Evolutionary conservation across 2,329 filamentous ascomycete species (phyloP).

Genomic region (Cercospora brassicicola): DNA sequence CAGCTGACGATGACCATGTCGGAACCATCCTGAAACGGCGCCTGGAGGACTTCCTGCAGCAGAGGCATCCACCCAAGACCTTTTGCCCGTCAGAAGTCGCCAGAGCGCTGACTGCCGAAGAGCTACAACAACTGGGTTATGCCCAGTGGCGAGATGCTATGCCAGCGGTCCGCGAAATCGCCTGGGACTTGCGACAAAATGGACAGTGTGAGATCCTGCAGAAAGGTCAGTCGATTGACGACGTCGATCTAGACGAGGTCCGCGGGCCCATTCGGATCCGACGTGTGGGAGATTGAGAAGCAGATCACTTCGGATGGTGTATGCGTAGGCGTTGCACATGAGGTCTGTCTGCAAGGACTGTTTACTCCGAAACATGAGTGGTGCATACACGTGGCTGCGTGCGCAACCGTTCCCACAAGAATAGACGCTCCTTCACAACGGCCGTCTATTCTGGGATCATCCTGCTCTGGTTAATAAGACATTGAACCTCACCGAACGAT

Average conservation of each 20-base stretch:
- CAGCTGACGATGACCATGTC: conserved; percentile 7
- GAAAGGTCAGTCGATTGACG: conserved; percentile 45
- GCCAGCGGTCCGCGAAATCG: conserved; percentile 45
- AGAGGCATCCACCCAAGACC: conserved; percentile 49
- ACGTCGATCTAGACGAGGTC: conserved; percentile 40
- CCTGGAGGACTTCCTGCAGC: conserved; percentile 27
- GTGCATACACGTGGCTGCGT: conserved; percentile 1
- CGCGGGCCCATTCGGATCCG: conserved; percentile 52
- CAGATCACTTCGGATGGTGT: not conserved
- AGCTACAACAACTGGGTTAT: conserved; percentile 40
- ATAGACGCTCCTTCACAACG: not conserved
- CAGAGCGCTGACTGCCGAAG: conserved; percentile 45
- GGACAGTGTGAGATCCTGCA: conserved; percentile 53
- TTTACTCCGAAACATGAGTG: not conserved
- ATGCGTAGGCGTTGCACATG: not conserved
- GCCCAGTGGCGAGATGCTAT: conserved; percentile 51
- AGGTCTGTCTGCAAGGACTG: conserved; percentile 14
- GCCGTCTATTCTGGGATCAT: not conserved
- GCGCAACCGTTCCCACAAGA: conserved; percentile 2
- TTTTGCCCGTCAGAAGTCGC: conserved; percentile 56
- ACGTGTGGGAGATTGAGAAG: conserved; percentile 17
- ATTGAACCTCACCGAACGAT: not conserved
- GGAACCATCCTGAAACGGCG: conserved; percentile 20
- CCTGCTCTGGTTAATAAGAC: not conserved
- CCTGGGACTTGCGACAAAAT: conserved; percentile 45